Conservation (phyloP, 2,329 filamentous ascomycete genomes). For the Seiridium unicorne region DNA sequence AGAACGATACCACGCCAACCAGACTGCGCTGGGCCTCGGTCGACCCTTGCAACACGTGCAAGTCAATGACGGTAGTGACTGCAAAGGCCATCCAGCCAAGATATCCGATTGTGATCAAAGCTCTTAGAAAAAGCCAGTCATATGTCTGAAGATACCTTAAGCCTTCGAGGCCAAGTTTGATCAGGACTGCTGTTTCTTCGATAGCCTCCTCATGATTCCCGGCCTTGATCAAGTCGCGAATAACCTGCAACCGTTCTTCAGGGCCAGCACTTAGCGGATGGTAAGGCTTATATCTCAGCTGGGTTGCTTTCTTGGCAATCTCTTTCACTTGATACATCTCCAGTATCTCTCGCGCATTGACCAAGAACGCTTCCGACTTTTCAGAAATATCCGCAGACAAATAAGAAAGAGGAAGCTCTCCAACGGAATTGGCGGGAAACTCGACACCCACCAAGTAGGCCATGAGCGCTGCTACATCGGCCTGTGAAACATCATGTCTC, state of each 20-base stretch:
- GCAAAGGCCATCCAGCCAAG: slow-evolving; percentile 95
- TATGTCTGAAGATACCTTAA: slow-evolving; percentile 95
- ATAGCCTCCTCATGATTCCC: slow-evolving; percentile 76
- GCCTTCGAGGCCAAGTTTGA: slow-evolving; percentile 75
- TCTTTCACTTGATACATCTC: slow-evolving; percentile 98
- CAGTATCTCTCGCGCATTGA: slow-evolving; percentile 82
- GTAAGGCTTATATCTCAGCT: slow-evolving; percentile 78
- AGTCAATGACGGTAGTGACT: slow-evolving; percentile 81
- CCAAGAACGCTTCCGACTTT: slow-evolving; percentile 81
- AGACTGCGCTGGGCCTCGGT: slow-evolving; percentile 62
- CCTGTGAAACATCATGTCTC: slow-evolving; percentile 89
- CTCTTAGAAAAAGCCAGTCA: slow-evolving; percentile 93
- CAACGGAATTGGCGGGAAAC: slow-evolving; percentile 95
- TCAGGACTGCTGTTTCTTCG: slow-evolving; percentile 70
- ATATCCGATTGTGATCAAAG: slow-evolving; percentile 86
- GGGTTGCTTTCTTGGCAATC: slow-evolving; percentile 70
- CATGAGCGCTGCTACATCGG: slow-evolving; percentile 94
- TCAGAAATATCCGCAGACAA: slow-evolving; percentile 68
- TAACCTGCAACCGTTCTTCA: slow-evolving; percentile 65
- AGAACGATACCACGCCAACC: slow-evolving; percentile 64
- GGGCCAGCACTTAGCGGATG: slow-evolving; percentile 63
- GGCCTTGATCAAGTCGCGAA: slow-evolving; percentile 64
- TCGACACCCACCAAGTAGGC: slow-evolving; percentile 83
- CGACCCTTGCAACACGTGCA: slow-evolving; percentile 77
- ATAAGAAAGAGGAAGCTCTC: slow-evolving; percentile 83